A percentile compares a stretch with the other conserved stretches of the same genome.
These are phyloP conservation scores for Xenosphaeropsis pyriputrescens DNA, from an alignment of 2,329 filamentous ascomycete species.

Conservation along the genomic window DNA sequence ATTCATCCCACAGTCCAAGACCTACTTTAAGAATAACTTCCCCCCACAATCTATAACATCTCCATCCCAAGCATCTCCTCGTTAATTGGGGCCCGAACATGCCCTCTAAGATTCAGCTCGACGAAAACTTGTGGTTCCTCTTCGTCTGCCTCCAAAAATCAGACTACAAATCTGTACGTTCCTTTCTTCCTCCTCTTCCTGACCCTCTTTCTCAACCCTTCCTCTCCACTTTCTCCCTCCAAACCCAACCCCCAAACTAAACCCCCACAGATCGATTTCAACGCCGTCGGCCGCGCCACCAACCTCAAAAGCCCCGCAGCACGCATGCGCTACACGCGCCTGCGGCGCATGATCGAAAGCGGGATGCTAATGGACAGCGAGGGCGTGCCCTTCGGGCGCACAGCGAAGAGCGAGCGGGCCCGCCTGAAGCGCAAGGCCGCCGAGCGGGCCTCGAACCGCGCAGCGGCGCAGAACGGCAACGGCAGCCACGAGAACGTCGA, in stretches of 20 bases:
- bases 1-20: background rate
- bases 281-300: constrained; percentile 17
- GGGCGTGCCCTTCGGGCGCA: constrained; percentile 7
- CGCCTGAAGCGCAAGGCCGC: background rate
- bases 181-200: constrained; percentile 1
- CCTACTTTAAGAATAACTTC: background rate
- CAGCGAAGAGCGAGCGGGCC: constrained; percentile 1
- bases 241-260: background rate
- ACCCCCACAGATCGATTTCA: constrained; percentile 21
- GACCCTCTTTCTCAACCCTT: background rate
- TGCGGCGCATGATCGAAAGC: constrained; percentile 16
- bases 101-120: constrained; percentile 22
- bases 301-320: constrained; percentile 22
- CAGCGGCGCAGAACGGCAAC: background rate
- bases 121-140: constrained; percentile 24
- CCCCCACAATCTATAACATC: constrained; percentile 1
- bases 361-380: constrained; percentile 13
- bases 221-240: background rate
- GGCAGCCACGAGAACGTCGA: background rate
- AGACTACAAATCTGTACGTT: constrained; percentile 21
- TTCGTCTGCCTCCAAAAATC: constrained; percentile 24
- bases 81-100: constrained; percentile 8
- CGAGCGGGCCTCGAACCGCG: constrained; percentile 1
- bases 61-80: background rate
- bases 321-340: constrained; percentile 22